phyloP scores from a whole-genome alignment of 2,329 filamentous ascomycete species.

The Aureobasidium pullulans region DNA sequence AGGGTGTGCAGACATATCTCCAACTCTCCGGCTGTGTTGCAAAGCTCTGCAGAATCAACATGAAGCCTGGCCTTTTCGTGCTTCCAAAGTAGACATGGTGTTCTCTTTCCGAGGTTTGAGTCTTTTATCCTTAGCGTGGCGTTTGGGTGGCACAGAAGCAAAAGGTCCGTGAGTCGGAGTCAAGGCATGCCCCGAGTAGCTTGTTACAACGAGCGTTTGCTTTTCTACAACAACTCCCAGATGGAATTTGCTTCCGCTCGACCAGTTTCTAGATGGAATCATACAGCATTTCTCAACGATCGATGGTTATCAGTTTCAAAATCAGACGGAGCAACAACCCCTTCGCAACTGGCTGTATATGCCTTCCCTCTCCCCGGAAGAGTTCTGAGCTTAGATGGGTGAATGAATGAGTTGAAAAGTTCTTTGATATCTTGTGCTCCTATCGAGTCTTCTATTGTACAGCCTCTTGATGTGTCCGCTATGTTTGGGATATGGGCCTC shows the following conservation, averaged over 20 bases:
- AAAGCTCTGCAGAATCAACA: slow-evolving; percentile 88
- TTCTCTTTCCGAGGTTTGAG: not conserved
- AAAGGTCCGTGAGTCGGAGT: not conserved
- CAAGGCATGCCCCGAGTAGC: not conserved
- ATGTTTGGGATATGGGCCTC: too few species aligned
- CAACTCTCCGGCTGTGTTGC: slow-evolving; percentile 91
- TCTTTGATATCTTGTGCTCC: too few species aligned
- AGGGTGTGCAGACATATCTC: slow-evolving; percentile 89
- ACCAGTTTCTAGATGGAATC: too few species aligned
- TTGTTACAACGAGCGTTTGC: not conserved
- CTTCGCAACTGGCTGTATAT: too few species aligned
- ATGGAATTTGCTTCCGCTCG: not conserved
- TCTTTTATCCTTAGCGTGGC: not conserved
- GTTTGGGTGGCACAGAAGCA: slow-evolving; percentile 3
- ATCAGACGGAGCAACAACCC: too few species aligned
- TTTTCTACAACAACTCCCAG: not conserved
- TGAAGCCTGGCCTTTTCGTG: slow-evolving; percentile 79
- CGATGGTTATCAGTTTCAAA: too few species aligned
- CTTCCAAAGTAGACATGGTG: slow-evolving; percentile 26
- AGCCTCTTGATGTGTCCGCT: too few species aligned
- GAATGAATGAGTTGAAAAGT: too few species aligned
- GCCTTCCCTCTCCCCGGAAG: too few species aligned
- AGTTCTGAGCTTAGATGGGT: too few species aligned
- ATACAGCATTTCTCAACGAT: too few species aligned
- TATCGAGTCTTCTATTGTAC: too few species aligned